phyloP scores from a whole-genome alignment of 768 basidiomycete genomes.

The Tubosaeta brunneosetosa region DNA sequence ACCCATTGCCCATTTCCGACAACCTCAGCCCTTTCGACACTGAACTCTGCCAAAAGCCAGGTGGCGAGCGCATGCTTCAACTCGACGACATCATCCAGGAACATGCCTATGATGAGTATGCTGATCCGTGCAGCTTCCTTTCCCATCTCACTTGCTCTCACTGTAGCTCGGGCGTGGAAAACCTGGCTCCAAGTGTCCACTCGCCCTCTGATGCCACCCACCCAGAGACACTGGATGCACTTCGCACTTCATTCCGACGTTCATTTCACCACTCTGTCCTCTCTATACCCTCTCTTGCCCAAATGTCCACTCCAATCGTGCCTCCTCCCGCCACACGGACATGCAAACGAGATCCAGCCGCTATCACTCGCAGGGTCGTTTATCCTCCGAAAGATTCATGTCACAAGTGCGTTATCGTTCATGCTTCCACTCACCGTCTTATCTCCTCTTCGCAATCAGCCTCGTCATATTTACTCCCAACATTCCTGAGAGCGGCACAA shows the following conservation, averaged over 20 bases:
- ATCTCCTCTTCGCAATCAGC: conserved; percentile 35
- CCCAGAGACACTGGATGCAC: conserved; percentile 29
- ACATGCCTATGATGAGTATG: conserved; percentile 74
- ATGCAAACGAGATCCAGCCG: conserved; percentile 50
- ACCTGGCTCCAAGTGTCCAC: conserved; percentile 6
- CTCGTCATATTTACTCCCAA: conserved; percentile 80
- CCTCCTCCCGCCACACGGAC: conserved; percentile 61
- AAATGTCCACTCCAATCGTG: conserved; percentile 55
- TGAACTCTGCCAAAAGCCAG: conserved; percentile 43
- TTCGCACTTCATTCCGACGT: conserved; percentile 31
- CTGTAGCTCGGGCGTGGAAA: conserved; percentile 22
- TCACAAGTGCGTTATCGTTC: conserved; percentile 52
- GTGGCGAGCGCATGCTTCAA: conserved; percentile 53
- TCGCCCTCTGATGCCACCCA: conserved; percentile 30
- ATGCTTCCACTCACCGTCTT: conserved; percentile 9
- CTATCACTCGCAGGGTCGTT: conserved; percentile 55
- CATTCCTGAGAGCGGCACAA: conserved; percentile 77
- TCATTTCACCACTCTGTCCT: conserved; percentile 25
- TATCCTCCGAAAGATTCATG: conserved; percentile 71
- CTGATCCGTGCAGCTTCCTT: conserved; percentile 13
- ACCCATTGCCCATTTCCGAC: conserved; percentile 41
- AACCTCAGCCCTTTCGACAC: conserved; percentile 42
- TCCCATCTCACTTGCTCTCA: neutral
- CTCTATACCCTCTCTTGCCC: conserved; percentile 32
- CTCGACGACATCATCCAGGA: conserved; percentile 73